These are phyloP conservation scores for Crucibulum laeve DNA, from an alignment of 768 basidiomycete species.

Conservation along the genomic window DNA sequence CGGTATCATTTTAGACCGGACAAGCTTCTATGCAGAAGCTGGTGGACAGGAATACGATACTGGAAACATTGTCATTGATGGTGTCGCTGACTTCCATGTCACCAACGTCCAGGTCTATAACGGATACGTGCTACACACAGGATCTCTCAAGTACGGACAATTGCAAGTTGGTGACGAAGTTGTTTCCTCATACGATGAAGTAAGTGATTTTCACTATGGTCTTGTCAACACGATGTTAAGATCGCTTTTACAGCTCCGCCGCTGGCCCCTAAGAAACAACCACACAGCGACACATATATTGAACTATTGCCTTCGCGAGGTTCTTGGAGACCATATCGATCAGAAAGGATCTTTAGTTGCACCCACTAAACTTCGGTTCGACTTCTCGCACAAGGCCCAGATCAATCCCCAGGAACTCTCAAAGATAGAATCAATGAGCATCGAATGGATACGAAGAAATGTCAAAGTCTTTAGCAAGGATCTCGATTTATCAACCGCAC, in stretches of 20 bases:
- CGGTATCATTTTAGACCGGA: conserved; percentile 86
- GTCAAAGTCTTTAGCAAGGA: conserved; percentile 89
- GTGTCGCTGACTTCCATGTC: conserved; percentile 88
- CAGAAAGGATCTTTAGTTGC: conserved; percentile 98
- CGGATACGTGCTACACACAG: conserved; percentile 94
- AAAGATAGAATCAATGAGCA: conserved; percentile 79
- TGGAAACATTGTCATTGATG: conserved; percentile 91
- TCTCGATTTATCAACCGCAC: conserved; percentile 69
- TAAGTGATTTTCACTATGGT: conserved; percentile 20
- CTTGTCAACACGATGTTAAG: conserved; percentile 1
- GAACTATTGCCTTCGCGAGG: conserved; percentile 89
- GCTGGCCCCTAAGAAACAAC: conserved; percentile 95
- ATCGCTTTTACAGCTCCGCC: conserved; percentile 55
- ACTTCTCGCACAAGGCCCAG: conserved; percentile 94
- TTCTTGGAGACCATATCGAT: conserved; percentile 95
- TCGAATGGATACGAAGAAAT: conserved; percentile 88
- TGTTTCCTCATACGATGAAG: conserved; percentile 90
- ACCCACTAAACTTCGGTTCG: conserved; percentile 92
- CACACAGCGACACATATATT: conserved; percentile 99
- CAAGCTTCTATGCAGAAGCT: conserved; percentile 96
- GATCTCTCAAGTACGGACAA: conserved; percentile 83
- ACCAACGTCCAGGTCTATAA: conserved; percentile 91
- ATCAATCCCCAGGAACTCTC: conserved; percentile 72
- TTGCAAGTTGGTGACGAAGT: conserved; percentile 78
- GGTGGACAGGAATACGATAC: conserved; percentile 98